Evolutionary conservation across 805 yeast species (phyloP).

Genomic region (Starmera pachycereana): DNA sequence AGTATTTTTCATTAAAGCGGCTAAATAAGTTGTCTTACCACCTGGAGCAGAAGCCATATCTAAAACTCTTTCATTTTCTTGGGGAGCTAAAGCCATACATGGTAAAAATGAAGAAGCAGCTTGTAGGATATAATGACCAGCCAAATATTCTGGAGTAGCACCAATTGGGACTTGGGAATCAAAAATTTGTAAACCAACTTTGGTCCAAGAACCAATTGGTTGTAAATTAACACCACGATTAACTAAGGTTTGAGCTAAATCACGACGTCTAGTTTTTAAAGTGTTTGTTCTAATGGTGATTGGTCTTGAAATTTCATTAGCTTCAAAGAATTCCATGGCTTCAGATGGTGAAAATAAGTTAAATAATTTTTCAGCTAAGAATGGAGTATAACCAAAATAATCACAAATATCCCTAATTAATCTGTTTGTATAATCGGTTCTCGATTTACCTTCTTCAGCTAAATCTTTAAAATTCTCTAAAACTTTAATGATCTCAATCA

Average conservation of each 20-base stretch:
- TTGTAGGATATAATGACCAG: conserved; percentile 95
- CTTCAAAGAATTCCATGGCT: conserved; percentile 97
- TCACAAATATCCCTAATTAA: conserved; percentile 78
- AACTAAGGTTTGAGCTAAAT: conserved; percentile 87
- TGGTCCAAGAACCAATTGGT: conserved; percentile 97
- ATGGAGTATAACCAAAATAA: conserved; percentile 88
- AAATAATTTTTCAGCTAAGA: conserved; percentile 89
- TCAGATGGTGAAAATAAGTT: conserved; percentile 88
- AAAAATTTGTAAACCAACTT: conserved; percentile 93
- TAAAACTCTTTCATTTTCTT: conserved; percentile 86
- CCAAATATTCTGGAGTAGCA: conserved; percentile 97
- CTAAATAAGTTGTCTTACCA: conserved; percentile 91
- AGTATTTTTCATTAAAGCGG: conserved; percentile 96
- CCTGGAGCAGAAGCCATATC: conserved; percentile 99
- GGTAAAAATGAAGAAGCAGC: conserved; percentile 98
- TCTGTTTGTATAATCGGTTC: conserved; percentile 74
- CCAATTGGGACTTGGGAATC: conserved; percentile 99
- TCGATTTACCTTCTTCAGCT: conserved; percentile 78
- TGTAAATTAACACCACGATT: conserved; percentile 96
- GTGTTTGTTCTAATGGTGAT: conserved; percentile 97
- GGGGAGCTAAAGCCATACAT: conserved; percentile 96
- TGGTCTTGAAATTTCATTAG: conserved; percentile 95
- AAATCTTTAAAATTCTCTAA: conserved; percentile 78
- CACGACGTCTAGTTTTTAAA: conserved; percentile 87
- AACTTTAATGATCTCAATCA: conserved; percentile 91